These are phyloP conservation scores for Brassica rapa DNA, from an alignment of 345 rosid genomes.

Conservation along the genomic window DNA sequence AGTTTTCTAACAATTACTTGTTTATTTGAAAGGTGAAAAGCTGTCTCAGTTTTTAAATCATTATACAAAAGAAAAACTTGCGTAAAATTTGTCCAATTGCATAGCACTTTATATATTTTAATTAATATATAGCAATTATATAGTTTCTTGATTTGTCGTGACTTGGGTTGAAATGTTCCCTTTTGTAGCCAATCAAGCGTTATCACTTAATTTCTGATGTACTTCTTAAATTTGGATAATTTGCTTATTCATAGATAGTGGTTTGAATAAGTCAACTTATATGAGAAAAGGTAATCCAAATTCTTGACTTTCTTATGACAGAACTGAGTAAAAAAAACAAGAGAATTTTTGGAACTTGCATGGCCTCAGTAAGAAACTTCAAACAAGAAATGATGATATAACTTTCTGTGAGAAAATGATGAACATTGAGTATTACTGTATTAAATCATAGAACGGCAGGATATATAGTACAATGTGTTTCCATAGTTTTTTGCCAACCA, in stretches of 20 bases:
- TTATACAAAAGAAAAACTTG: slow-evolving; percentile 29
- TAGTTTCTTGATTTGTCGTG: slow-evolving; percentile 30
- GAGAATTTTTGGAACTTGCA: not conserved
- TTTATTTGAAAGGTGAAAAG: slow-evolving; percentile 19
- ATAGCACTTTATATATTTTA: slow-evolving; percentile 26
- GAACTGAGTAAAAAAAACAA: not conserved
- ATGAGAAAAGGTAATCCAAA: not conserved
- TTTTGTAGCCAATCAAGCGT: slow-evolving; percentile 35
- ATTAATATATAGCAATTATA: not conserved
- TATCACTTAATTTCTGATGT: slow-evolving; percentile 11
- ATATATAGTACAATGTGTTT: not conserved
- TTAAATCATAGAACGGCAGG: not conserved
- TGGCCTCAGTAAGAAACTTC: not conserved
- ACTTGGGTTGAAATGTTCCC: slow-evolving; percentile 44
- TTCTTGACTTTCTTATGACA: slow-evolving; percentile 3
- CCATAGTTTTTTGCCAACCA: not conserved
- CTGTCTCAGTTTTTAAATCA: slow-evolving; percentile 21
- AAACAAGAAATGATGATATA: not conserved
- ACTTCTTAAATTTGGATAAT: slow-evolving; percentile 2
- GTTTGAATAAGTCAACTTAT: slow-evolving; percentile 6
- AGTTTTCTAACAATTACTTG: slow-evolving; percentile 52
- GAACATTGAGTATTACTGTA: not conserved
- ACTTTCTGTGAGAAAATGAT: not conserved
- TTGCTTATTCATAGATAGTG: not conserved
- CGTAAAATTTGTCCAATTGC: slow-evolving; percentile 31